Conservation (phyloP, 768 basidiomycete genomes). For the Suillus variegatus region DNA sequence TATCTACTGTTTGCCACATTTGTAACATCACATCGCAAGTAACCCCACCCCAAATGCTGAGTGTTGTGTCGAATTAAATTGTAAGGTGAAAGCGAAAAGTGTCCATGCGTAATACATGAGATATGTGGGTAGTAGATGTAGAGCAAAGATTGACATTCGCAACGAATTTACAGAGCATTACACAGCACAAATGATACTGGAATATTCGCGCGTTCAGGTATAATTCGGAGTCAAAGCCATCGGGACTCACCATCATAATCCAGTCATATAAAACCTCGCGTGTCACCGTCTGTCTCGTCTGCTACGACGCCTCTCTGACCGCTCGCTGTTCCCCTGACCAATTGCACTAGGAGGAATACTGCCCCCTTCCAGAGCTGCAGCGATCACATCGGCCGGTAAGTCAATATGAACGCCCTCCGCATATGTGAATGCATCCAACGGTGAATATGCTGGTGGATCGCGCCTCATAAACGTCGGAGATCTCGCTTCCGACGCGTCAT, state of each 20-base stretch:
- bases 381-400: slow-evolving; percentile 89
- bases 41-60: slow-evolving; percentile 1
- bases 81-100: slow-evolving; percentile 14
- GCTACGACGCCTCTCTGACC: slow-evolving; percentile 60
- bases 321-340: slow-evolving; percentile 47
- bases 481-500: slow-evolving; percentile 29
- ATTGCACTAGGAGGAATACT: slow-evolving; percentile 60
- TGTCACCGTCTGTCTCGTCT: slow-evolving; percentile 46
- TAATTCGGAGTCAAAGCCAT: not conserved
- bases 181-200: slow-evolving; percentile 14
- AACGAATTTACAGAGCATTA: slow-evolving; percentile 22
- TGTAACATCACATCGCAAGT: slow-evolving; percentile 6
- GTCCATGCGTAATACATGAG: slow-evolving; percentile 26
- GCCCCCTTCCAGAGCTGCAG: slow-evolving; percentile 81
- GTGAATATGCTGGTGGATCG: slow-evolving; percentile 86
- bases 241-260: slow-evolving; percentile 19
- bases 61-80: slow-evolving; percentile 21
- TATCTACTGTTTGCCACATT: not conserved
- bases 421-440: slow-evolving; percentile 83
- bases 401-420: slow-evolving; percentile 91
- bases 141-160: slow-evolving; percentile 25
- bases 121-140: slow-evolving; percentile 22
- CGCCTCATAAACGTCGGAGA: slow-evolving; percentile 46
- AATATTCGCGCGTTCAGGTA: slow-evolving; percentile 13
- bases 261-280: slow-evolving; percentile 6